phyloP scores from a whole-genome alignment of 768 basidiomycete species.

The Hericium erinaceus region DNA sequence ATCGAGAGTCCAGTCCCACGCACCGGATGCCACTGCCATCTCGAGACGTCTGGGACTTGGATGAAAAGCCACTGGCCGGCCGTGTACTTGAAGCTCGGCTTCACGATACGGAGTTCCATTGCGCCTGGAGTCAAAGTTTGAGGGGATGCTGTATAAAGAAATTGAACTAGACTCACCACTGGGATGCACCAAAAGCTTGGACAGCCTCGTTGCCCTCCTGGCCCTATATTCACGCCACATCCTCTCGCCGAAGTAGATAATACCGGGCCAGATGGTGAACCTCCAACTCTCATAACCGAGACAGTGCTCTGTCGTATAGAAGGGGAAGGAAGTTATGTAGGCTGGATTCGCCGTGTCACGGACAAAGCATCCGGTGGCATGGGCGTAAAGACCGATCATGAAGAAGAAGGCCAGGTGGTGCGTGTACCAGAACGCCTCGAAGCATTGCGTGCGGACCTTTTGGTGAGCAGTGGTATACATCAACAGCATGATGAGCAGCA shows the following conservation, averaged over 20 bases:
- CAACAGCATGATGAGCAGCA: conserved; percentile 88
- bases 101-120: conserved; percentile 89
- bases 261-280: conserved; percentile 86
- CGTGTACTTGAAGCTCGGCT: conserved; percentile 87
- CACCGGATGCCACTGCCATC: conserved; percentile 92
- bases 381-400: conserved; percentile 83
- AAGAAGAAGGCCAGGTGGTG: conserved; percentile 94
- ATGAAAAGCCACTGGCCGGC: conserved; percentile 90
- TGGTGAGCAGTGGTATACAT: conserved; percentile 90
- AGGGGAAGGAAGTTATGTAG: conserved; percentile 64
- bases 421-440: conserved; percentile 96
- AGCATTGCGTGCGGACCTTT: conserved; percentile 82
- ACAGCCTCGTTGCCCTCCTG: conserved; percentile 65
- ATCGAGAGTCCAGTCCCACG: conserved; percentile 23
- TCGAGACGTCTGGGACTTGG: conserved; percentile 79
- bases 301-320: conserved; percentile 82
- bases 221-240: conserved; percentile 78
- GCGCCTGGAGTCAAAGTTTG: conserved; percentile 39
- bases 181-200: conserved; percentile 84
- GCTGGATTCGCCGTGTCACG: conserved; percentile 76
- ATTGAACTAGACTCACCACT: conserved; percentile 45
- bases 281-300: conserved; percentile 89
- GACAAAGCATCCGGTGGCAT: conserved; percentile 93
- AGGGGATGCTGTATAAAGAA: neutral
- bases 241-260: conserved; percentile 84